Conservation (phyloP, 2,329 filamentous ascomycete genomes). For the Phialemoniopsis sp. region DNA sequence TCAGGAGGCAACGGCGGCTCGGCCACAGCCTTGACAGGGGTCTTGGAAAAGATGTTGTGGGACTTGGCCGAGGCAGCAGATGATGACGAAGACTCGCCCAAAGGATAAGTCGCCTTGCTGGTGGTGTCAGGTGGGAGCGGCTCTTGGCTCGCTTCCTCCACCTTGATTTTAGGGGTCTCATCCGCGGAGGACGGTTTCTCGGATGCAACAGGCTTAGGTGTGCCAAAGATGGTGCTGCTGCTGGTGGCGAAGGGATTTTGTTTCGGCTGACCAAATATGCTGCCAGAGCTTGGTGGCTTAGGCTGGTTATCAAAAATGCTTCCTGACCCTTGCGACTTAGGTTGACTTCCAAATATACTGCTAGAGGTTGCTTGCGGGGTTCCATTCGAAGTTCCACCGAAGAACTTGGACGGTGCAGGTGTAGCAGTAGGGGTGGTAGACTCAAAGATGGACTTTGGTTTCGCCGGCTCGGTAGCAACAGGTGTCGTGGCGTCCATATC, state of each 20-base stretch:
- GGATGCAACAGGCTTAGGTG: conserved; percentile 3
- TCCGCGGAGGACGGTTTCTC: neutral
- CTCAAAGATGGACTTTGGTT: conserved; percentile 4
- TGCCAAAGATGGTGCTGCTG: conserved; percentile 11
- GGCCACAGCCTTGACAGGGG: conserved; percentile 6
- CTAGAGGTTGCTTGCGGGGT: no score
- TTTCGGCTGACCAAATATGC: conserved; percentile 1
- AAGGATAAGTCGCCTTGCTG: conserved; percentile 44
- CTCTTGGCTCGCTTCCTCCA: conserved; percentile 20
- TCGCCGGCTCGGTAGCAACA: neutral
- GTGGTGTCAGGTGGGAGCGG: conserved; percentile 50
- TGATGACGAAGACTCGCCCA: conserved; percentile 49
- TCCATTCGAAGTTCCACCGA: conserved; percentile 7
- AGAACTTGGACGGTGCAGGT: conserved; percentile 15
- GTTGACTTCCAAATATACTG: no score
- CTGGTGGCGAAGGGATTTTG: neutral
- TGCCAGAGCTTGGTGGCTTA: neutral
- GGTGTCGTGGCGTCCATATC: conserved; percentile 38
- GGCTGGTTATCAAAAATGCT: neutral
- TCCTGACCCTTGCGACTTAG: neutral
- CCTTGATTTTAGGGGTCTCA: conserved; percentile 29
- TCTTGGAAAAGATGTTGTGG: conserved; percentile 20
- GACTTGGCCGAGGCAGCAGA: conserved; percentile 37
- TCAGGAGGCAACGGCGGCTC: neutral
- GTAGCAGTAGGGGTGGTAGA: conserved; percentile 16